Conservation (phyloP, 148 eudicot species). For the Spergularia bocconei region DNA sequence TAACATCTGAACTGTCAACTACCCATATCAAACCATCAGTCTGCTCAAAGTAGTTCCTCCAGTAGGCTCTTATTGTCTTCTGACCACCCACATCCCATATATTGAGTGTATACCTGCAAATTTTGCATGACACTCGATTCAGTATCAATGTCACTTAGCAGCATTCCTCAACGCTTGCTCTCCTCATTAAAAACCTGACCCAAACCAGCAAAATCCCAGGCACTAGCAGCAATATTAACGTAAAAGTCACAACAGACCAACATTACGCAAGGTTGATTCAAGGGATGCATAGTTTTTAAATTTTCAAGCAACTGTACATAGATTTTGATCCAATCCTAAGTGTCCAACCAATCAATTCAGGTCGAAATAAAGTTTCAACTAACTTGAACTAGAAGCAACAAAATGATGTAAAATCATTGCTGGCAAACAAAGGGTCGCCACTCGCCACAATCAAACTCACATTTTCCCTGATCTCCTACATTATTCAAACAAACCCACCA, state of each 20-base stretch:
- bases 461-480: not conserved
- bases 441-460: not conserved
- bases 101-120: constrained; percentile 74
- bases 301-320: not conserved
- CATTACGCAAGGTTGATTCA: not conserved
- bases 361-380: not conserved
- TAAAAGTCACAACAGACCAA: not conserved
- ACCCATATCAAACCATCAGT: constrained; percentile 99
- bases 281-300: not conserved
- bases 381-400: not conserved
- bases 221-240: not conserved
- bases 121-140: constrained; percentile 1
- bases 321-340: not conserved
- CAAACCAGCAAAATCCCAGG: not conserved
- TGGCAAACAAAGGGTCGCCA: not conserved
- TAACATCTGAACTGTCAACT: constrained; percentile 95
- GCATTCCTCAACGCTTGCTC: not conserved
- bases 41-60: constrained; percentile 99
- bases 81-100: constrained; percentile 99
- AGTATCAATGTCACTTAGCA: not conserved
- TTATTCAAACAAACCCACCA: not conserved
- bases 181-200: not conserved
- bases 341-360: not conserved
- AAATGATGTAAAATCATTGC: not conserved
- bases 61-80: constrained; percentile 89